Conservation (phyloP, 208 protist species). For the Paratrypanosoma confusum region DNA sequence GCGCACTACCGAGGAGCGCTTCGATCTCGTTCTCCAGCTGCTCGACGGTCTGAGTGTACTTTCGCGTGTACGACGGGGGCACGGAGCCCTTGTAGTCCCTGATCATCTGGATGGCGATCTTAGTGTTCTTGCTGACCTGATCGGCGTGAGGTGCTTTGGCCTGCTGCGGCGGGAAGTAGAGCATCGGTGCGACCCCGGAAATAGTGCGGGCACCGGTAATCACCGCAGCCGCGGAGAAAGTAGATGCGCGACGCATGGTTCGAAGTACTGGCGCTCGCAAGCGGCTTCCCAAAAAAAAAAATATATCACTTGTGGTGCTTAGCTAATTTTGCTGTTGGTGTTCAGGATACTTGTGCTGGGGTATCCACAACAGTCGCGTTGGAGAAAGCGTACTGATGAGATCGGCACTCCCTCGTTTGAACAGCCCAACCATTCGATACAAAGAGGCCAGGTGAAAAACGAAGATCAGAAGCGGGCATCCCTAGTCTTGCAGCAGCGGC, state of each 20-base stretch:
- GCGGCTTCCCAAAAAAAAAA: neutral
- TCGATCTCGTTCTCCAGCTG: conserved; percentile 86
- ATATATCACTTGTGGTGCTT: neutral
- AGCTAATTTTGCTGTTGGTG: neutral
- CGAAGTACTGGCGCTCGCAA: conserved; percentile 1
- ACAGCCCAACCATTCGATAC: no score
- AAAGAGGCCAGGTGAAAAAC: no score
- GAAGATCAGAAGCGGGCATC: no score
- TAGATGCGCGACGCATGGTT: conserved; percentile 57
- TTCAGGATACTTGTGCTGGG: neutral
- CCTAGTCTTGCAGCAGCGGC: no score
- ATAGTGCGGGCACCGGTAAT: conserved; percentile 60
- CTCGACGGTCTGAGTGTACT: conserved; percentile 69
- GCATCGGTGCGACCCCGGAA: conserved; percentile 69
- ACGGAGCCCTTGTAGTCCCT: conserved; percentile 67
- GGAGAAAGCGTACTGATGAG: conserved; percentile 1
- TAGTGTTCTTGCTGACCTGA: conserved; percentile 82
- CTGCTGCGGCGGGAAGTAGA: conserved; percentile 65
- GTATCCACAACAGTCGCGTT: neutral
- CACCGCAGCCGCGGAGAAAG: conserved; percentile 18
- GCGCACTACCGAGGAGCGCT: conserved; percentile 64
- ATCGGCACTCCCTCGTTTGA: no score
- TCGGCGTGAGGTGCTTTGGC: conserved; percentile 48
- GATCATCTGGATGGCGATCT: conserved; percentile 85
- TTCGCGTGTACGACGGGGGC: conserved; percentile 71